Evolutionary conservation across 306 rosid genomes (phyloP).

Genomic region (Prunus armeniaca): DNA sequence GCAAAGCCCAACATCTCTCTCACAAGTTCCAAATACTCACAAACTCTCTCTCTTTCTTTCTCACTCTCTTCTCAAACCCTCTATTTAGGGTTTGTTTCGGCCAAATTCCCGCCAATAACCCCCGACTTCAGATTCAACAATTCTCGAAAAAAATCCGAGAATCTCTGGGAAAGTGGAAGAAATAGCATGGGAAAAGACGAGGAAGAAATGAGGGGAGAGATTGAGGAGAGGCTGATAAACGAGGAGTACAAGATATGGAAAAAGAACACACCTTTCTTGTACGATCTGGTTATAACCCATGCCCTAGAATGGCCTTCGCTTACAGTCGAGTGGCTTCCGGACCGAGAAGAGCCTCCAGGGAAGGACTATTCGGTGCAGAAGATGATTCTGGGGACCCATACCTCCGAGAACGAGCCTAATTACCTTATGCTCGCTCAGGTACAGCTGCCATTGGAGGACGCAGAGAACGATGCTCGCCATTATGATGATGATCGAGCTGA

Average conservation of each 20-base stretch:
- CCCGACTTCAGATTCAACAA: neutral
- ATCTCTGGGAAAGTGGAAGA: constrained; percentile 11
- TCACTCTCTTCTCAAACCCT: neutral
- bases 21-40: neutral
- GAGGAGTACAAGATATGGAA: constrained; percentile 99
- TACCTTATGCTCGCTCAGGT: constrained; percentile 96
- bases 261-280: constrained; percentile 92
- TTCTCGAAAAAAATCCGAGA: constrained; percentile 1
- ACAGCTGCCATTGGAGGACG: constrained; percentile 87
- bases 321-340: constrained; percentile 96
- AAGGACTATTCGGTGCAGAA: constrained; percentile 94
- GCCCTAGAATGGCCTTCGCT: constrained; percentile 99
- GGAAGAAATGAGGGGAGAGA: constrained; percentile 95
- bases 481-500: constrained; percentile 84
- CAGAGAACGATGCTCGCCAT: constrained; percentile 95
- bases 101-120: constrained; percentile 16
- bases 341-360: constrained; percentile 85
- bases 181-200: constrained; percentile 82
- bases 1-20: neutral
- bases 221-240: constrained; percentile 85
- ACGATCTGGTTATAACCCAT: constrained; percentile 92
- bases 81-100: constrained; percentile 3
- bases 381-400: constrained; percentile 90
- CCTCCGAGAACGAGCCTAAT: constrained; percentile 95
- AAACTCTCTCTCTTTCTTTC: neutral